Evolutionary conservation across 2,329 filamentous ascomycete genomes (phyloP).

Genomic region (Aspergillus sp.): DNA sequence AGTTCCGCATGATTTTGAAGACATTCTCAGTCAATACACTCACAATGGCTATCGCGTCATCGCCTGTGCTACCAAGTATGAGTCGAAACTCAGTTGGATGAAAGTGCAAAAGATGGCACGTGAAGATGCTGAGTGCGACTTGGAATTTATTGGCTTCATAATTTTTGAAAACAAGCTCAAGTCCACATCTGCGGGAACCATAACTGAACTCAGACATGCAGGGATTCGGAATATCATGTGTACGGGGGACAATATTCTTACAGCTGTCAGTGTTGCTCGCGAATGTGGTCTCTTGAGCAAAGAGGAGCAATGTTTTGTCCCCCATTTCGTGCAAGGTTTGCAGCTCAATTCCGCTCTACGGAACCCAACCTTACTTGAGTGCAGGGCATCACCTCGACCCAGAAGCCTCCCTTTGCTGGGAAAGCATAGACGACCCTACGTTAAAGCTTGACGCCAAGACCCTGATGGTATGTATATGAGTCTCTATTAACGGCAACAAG

Average conservation of each 20-base stretch:
- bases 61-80: conserved; percentile 84
- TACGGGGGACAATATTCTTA: conserved; percentile 96
- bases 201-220: conserved; percentile 77
- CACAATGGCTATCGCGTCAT: conserved; percentile 96
- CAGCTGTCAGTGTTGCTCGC: conserved; percentile 89
- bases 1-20: conserved; percentile 85
- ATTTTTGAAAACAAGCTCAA: conserved; percentile 99
- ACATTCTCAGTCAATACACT: conserved; percentile 84
- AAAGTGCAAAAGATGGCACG: conserved; percentile 93
- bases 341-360: conserved; percentile 1
- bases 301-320: conserved; percentile 86
- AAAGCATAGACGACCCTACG: conserved; percentile 84
- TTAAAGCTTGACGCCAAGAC: conserved; percentile 77
- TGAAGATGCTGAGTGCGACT: conserved; percentile 73
- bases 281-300: conserved; percentile 82
- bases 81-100: conserved; percentile 86
- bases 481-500: neutral
- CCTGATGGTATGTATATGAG: conserved; percentile 55
- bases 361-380: neutral
- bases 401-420: conserved; percentile 75
- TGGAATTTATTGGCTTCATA: conserved; percentile 93
- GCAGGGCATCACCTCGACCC: conserved; percentile 69
- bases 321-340: conserved; percentile 74
- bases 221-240: conserved; percentile 93
- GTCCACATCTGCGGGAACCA: conserved; percentile 73